Conservation (phyloP, 768 basidiomycete genomes). For the Russula lepida region DNA sequence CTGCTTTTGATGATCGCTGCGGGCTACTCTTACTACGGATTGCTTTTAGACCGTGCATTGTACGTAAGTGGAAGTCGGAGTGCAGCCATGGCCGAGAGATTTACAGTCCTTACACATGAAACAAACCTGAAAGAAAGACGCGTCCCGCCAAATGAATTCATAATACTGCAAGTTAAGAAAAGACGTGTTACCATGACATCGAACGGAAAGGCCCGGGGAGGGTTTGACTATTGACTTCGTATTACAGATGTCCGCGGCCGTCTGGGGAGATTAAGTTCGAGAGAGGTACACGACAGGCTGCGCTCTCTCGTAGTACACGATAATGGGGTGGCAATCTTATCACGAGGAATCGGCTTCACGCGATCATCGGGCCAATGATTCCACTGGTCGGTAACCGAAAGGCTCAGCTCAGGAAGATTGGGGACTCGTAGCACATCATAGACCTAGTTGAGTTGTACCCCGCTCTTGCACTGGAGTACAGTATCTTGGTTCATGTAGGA, state of each 20-base stretch:
- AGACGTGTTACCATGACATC: neutral
- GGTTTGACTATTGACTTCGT: neutral
- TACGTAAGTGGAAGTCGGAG: neutral
- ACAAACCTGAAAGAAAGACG: neutral
- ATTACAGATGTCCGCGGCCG: neutral
- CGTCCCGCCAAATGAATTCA: neutral
- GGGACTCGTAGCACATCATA: too few relatives aligned
- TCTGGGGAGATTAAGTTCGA: neutral
- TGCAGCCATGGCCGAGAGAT: neutral
- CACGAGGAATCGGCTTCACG: neutral
- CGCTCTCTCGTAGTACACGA: too few relatives aligned
- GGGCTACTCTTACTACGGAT: neutral
- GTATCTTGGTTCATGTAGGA: neutral
- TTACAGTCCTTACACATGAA: neutral
- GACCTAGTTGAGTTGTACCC: neutral
- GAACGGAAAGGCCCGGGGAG: neutral
- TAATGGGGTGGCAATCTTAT: neutral
- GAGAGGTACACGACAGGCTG: neutral
- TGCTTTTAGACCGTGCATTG: neutral
- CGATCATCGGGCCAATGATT: neutral
- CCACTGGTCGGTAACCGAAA: too few relatives aligned
- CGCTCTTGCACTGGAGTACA: neutral
- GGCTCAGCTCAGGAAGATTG: too few relatives aligned
- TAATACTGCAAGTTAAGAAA: neutral
- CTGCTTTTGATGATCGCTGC: neutral